Base-by-base conservation (phyloP, 2,329 filamentous ascomycete species). In the Stachybotrys echinatus region DNA sequence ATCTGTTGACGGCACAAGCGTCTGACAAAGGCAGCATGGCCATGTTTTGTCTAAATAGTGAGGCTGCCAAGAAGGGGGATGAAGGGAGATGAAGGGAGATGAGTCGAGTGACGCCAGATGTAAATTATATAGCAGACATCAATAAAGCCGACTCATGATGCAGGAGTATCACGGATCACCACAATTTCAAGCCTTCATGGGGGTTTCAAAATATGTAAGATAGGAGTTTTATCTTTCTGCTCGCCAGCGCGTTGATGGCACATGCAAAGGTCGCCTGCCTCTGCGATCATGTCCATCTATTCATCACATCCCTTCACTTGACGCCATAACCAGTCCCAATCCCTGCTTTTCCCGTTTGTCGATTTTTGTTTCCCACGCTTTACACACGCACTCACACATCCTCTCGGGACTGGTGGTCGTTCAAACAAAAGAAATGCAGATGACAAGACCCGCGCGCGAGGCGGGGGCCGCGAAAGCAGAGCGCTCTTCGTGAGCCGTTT, bases 371-470 rank as follows among this genome's bases (percentile, higher is more conserved):
- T 22, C 44, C 18, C 27, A 23, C 23, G 23, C n/a, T 23, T 31
- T 27, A 23, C 44, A 34, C 44, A 23, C 44, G 27, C n/a, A 19
- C 44, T 19, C n/a, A 18, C 14, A 27, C 17, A 46, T 46, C 44
- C 44, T 31, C 19, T 23, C 44, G 44, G 44, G 44, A 46, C 44
- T 46, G 44, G 44, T 27, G 44, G 44, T 23, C n/a, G 18, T 23
- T 5, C 23, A n/a, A 20, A 49, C 23, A 48, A 51, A 23, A 19
- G 23, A 49, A 45, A 54, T 45, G 42, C 40, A 45, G 19, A 53
- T 43, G 38, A 6, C 23, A 23, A 44, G 34, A 46, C n/a, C 47
- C 37, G 44, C 47, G 47, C 49, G 8, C 31, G 31, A 17, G 31
- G 8, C 31, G 31, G 31, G n/a, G n/a, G n/a, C n/a, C n/a, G n/a